A percentile compares a stretch with the other conserved stretches of the same genome.
These are phyloP conservation scores for Chlamydomonas reinhardtii DNA, from an alignment of 163 green algal genomes.

Conservation along the genomic window DNA sequence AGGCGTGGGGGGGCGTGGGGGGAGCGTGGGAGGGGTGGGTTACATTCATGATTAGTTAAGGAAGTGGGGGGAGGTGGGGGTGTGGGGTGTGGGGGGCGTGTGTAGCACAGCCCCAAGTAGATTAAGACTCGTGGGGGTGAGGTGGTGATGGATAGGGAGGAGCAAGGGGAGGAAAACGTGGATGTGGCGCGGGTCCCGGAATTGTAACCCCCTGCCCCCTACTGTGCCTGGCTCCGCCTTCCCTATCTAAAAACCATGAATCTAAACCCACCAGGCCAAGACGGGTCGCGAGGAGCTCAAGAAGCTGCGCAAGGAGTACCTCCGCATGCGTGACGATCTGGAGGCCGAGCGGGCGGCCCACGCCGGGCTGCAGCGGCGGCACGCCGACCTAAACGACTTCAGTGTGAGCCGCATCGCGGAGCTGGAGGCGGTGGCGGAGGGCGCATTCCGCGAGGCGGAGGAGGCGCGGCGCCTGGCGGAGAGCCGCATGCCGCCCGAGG, in stretches of 20 bases:
- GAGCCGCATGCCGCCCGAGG: constrained; percentile 46
- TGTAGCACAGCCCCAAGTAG: too few relatives aligned
- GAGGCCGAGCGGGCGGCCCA: constrained; percentile 54
- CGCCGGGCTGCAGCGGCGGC: constrained; percentile 21
- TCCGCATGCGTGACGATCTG: constrained; percentile 59
- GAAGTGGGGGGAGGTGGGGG: too few relatives aligned
- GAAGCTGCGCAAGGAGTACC: constrained; percentile 59
- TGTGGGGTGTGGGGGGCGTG: too few relatives aligned
- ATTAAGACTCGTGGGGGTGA: too few relatives aligned
- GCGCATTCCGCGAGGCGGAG: not conserved
- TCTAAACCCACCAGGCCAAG: too few relatives aligned
- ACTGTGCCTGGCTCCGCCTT: too few relatives aligned
- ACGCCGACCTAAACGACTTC: constrained; percentile 29
- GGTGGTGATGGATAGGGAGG: too few relatives aligned
- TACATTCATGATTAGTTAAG: too few relatives aligned
- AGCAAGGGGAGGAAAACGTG: too few relatives aligned
- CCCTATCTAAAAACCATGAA: too few relatives aligned
- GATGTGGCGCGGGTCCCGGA: too few relatives aligned
- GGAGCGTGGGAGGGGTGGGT: not conserved
- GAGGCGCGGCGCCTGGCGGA: constrained; percentile 35
- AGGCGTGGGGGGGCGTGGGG: not conserved
- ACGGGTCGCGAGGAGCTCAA: constrained; percentile 66
- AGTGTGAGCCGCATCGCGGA: not conserved
- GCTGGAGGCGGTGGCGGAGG: not conserved
- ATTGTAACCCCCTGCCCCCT: too few relatives aligned